phyloP scores from a whole-genome alignment of 805 yeast species.

The Pichia exigua region DNA sequence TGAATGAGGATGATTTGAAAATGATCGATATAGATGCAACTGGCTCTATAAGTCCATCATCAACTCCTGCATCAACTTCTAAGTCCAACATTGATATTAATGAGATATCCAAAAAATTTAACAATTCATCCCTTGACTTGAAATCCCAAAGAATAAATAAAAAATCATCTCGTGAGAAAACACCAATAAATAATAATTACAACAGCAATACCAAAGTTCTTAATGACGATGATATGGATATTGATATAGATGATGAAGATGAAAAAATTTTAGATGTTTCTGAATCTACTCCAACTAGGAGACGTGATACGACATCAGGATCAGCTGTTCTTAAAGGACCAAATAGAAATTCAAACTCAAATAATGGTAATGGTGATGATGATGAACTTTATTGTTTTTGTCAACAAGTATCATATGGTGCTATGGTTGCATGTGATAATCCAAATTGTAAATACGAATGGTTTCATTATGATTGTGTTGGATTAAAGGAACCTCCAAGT shows the following conservation, averaged over 20 bases:
- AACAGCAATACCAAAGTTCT: neutral
- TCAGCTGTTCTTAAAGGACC: slow-evolving; percentile 8
- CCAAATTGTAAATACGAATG: slow-evolving; percentile 54
- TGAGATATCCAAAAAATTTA: neutral
- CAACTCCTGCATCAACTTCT: neutral
- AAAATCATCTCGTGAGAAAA: slow-evolving; percentile 7
- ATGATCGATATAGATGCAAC: neutral
- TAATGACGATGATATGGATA: neutral
- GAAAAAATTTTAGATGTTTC: neutral
- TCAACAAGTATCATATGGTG: slow-evolving; percentile 80
- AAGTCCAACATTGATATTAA: neutral
- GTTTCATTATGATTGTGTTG: slow-evolving; percentile 76
- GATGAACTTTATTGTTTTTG: slow-evolving; percentile 81
- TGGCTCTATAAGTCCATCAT: neutral
- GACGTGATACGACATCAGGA: slow-evolving; percentile 22
- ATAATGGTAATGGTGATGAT: slow-evolving; percentile 35
- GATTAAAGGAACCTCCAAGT: slow-evolving; percentile 85
- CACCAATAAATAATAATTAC: slow-evolving; percentile 6
- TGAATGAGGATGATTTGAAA: slow-evolving; percentile 37
- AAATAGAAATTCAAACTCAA: slow-evolving; percentile 2
- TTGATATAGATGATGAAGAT: neutral
- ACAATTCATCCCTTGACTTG: slow-evolving; percentile 1
- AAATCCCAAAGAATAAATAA: slow-evolving; percentile 2
- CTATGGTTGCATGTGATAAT: slow-evolving; percentile 58
- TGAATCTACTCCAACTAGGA: slow-evolving; percentile 7